phyloP scores from a whole-genome alignment of 2,329 filamentous ascomycete genomes.

The Aspergillus unguis region DNA sequence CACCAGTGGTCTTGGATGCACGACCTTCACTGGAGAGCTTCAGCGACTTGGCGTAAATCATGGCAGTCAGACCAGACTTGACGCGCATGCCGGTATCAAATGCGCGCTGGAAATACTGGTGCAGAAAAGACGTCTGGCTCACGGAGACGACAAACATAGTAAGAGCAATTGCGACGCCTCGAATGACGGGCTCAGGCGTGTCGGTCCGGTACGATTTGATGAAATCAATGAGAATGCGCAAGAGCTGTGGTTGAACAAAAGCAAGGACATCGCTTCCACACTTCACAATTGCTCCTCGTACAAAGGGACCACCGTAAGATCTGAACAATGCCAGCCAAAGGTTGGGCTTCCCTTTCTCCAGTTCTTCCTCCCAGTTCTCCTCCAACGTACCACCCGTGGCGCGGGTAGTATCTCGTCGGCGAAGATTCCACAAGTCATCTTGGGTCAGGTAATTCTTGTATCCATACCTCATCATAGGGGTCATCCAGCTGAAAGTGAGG shows the following conservation, averaged over 20 bases:
- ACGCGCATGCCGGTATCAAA: constrained; percentile 97
- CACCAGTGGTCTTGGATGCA: constrained; percentile 83
- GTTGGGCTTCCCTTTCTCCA: constrained; percentile 71
- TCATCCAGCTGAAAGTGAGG: constrained; percentile 98
- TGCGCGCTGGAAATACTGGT: constrained; percentile 95
- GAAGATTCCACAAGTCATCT: constrained; percentile 91
- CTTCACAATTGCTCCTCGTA: constrained; percentile 81
- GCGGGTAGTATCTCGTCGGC: constrained; percentile 74
- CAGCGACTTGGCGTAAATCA: constrained; percentile 90
- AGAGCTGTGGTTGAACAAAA: constrained; percentile 86
- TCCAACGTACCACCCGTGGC: constrained; percentile 68
- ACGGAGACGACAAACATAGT: constrained; percentile 89
- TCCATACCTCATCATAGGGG: constrained; percentile 90
- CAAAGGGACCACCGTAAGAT: constrained; percentile 81
- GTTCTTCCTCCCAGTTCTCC: constrained; percentile 71
- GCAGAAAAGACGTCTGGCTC: constrained; percentile 82
- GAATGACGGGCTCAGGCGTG: constrained; percentile 70
- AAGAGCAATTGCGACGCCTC: constrained; percentile 82
- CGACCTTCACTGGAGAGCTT: constrained; percentile 90
- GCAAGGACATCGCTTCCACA: constrained; percentile 79
- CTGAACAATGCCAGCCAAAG: constrained; percentile 82
- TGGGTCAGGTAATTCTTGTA: constrained; percentile 91
- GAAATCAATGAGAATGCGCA: constrained; percentile 79
- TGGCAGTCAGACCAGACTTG: constrained; percentile 82
- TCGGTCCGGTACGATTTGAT: constrained; percentile 69